Evolutionary conservation across 1,284 basidiomycete species (phyloP).

Genomic region (Afroboletus lepidellus): DNA sequence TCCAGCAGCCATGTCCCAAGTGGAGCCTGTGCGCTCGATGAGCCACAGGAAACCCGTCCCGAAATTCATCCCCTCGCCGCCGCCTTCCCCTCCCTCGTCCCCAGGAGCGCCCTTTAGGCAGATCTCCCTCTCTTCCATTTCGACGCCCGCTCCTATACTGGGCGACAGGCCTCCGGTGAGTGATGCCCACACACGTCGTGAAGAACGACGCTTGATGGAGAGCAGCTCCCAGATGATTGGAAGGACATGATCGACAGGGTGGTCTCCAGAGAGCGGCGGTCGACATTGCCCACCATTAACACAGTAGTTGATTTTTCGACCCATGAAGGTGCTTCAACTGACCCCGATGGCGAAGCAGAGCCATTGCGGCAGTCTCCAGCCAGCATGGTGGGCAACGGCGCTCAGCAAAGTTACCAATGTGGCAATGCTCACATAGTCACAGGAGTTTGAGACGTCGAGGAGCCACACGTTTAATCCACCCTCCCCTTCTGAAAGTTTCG

Average conservation of each 20-base stretch:
- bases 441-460: constrained; percentile 35
- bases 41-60: constrained; percentile 69
- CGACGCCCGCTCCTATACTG: constrained; percentile 24
- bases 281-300: constrained; percentile 36
- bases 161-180: constrained; percentile 48
- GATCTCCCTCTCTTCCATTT: constrained; percentile 30
- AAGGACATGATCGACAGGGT: constrained; percentile 44
- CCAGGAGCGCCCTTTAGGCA: constrained; percentile 32
- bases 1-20: constrained; percentile 24
- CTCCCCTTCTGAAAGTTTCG: constrained; percentile 37
- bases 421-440: constrained; percentile 32
- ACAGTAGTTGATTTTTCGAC: constrained; percentile 36
- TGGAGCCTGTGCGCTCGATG: constrained; percentile 41
- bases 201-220: constrained; percentile 12
- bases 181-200: background rate
- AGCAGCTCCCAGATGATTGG: constrained; percentile 53
- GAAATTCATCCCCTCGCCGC: constrained; percentile 59
- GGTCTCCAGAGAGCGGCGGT: constrained; percentile 33
- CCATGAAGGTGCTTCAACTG: constrained; percentile 31
- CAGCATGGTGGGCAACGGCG: constrained; percentile 34
- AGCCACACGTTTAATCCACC: constrained; percentile 34
- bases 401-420: constrained; percentile 29
- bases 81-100: constrained; percentile 41
- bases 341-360: constrained; percentile 32
- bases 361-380: constrained; percentile 37